A percentile compares a stretch with the other conserved stretches of the same genome.
Conservation (phyloP, 768 basidiomycete species). For the Phlegmacium glaucopus region DNA sequence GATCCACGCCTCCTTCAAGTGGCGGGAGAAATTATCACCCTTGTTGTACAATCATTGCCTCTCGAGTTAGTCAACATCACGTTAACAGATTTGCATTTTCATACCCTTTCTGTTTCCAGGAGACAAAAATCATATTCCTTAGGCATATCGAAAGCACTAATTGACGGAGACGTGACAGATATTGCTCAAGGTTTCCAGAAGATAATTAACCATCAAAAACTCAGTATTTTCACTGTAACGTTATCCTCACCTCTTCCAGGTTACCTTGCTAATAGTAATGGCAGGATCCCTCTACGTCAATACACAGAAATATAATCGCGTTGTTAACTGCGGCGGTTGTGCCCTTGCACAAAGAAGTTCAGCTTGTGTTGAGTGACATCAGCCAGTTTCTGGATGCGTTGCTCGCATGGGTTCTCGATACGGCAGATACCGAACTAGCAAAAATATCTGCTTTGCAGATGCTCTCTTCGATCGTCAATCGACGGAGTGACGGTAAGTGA, state of each 20-base stretch:
- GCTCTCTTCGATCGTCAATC: constrained; percentile 74
- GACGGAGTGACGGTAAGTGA: constrained; percentile 61
- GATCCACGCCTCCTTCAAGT: constrained; percentile 55
- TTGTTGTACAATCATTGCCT: constrained; percentile 62
- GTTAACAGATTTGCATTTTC: constrained; percentile 1
- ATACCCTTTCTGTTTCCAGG: constrained; percentile 35
- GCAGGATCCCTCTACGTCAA: constrained; percentile 39
- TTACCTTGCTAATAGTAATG: constrained; percentile 7
- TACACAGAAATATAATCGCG: constrained; percentile 61
- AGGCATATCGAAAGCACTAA: constrained; percentile 46
- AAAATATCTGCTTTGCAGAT: constrained; percentile 52
- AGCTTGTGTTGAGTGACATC: constrained; percentile 45
- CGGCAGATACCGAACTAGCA: constrained; percentile 47
- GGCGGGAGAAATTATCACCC: constrained; percentile 62
- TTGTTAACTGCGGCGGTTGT: constrained; percentile 68
- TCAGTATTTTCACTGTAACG: constrained; percentile 54
- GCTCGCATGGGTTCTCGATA: constrained; percentile 56
- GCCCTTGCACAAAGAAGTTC: constrained; percentile 61
- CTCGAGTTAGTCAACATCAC: constrained; percentile 51
- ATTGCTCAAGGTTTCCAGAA: constrained; percentile 58
- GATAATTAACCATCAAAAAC: constrained; percentile 32
- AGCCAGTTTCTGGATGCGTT: constrained; percentile 50
- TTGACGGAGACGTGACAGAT: constrained; percentile 46
- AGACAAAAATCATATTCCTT: constrained; percentile 58
- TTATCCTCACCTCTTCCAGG: background rate